Base-by-base conservation (phyloP, 306 rosid species). In the Glycyrrhiza uralensis region DNA sequence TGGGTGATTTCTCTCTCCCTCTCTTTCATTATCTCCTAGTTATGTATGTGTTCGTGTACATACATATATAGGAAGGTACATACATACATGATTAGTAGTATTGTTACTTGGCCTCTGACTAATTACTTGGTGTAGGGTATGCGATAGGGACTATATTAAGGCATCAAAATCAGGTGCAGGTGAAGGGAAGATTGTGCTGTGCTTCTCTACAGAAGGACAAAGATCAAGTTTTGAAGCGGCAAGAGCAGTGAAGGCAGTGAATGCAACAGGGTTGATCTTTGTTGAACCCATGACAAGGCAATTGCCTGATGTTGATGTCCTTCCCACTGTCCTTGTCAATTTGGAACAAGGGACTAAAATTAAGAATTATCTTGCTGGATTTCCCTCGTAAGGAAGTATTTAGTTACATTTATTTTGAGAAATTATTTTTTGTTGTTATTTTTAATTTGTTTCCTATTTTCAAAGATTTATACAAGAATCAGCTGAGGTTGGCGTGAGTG, bases 321-420 rank as follows among this genome's bases (percentile, higher is more conserved):
- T 84, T 54, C 91, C 88, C 72, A 76, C 85, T 1, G 77, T 79
- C 50, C 72, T 47, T 46, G 64, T 87, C 52, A 73, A 76, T 76
- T 39, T 81, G 32, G 51, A 46, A 4, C 76, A 69, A 12, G 88
- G 83, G 24, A 87, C 87, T 41, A 38, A 70, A 38, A 45, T 87
- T 41, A 65, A 47, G 74, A 44, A 79, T 62, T 74, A 69, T 24
- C 85, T 87, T 18, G 59, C 66, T 8, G 69, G 71, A 18, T 81
- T 71, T 69, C 72, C 23, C 42, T n/a, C n/a, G n/a, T n/a, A n/a
- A n/a, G n/a, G n/a, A n/a, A n/a, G n/a, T n/a, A n/a, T n/a, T n/a
- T n/a, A n/a, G n/a, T n/a, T n/a, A n/a, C n/a, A n/a, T n/a, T n/a
- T n/a, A n/a, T n/a, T n/a, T n/a, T n/a, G n/a, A n/a, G n/a, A n/a